Conservation (phyloP, 495 filamentous ascomycete species). For the Talaromyces stipitatus region DNA sequence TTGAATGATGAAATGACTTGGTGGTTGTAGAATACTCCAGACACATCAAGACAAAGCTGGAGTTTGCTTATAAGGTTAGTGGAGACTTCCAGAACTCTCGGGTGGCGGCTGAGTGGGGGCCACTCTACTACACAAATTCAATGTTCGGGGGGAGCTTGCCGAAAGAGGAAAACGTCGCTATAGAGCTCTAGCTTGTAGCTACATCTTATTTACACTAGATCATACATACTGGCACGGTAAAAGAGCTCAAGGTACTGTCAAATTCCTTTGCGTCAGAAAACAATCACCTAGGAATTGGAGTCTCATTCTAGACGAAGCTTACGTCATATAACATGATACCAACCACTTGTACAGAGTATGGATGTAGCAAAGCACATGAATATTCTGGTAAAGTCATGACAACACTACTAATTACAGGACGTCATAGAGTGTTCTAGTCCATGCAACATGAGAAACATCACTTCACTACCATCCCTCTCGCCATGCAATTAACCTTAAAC, state of each 20-base stretch:
- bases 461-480: background rate
- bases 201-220: too few species aligned
- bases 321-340: background rate
- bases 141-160: background rate
- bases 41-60: background rate
- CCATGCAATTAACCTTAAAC: background rate
- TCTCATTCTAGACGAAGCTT: background rate
- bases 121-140: background rate
- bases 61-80: slow-evolving; percentile 8
- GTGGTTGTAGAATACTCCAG: slow-evolving; percentile 10
- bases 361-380: background rate
- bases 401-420: background rate
- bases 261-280: background rate
- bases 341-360: too few species aligned
- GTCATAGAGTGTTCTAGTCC: background rate
- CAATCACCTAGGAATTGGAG: background rate
- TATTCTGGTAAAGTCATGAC: background rate
- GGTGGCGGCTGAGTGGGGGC: slow-evolving; percentile 12
- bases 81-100: slow-evolving; percentile 25
- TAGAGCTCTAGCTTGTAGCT: background rate
- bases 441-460: background rate
- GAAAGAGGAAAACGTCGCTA: background rate
- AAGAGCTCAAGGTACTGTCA: too few species aligned
- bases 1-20: background rate
- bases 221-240: too few species aligned